Conservation (phyloP, 1,139 yeast species). For the Candida frijolesensis region DNA sequence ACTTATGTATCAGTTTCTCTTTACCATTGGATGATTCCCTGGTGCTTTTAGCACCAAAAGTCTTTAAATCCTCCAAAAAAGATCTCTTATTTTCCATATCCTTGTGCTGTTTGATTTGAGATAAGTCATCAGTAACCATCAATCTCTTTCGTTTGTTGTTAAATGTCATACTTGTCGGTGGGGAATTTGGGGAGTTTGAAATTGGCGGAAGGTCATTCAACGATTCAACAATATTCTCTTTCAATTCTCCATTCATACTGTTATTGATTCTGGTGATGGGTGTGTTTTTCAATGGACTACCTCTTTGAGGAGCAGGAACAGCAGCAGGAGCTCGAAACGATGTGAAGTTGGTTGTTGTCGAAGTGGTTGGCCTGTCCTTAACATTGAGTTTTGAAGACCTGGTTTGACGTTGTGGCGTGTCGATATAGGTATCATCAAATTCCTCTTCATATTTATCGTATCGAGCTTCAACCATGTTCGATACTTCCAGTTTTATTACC, state of each 20-base stretch:
- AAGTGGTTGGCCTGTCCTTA: not conserved
- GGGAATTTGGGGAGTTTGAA: conserved; percentile 8
- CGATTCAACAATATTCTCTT: conserved; percentile 15
- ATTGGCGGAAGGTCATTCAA: not conserved
- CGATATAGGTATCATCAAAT: conserved; percentile 29
- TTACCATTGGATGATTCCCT: no score
- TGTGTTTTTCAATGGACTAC: conserved; percentile 5
- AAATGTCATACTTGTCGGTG: conserved; percentile 12
- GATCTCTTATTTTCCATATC: no score
- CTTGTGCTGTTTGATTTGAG: no score
- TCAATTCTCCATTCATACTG: conserved; percentile 9
- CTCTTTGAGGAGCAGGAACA: not conserved
- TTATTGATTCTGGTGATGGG: conserved; percentile 1
- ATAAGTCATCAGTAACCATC: not conserved
- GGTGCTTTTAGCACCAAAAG: no score
- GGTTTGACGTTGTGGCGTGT: conserved; percentile 21
- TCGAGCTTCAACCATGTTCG: not conserved
- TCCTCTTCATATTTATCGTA: conserved; percentile 24
- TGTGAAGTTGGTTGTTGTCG: conserved; percentile 1
- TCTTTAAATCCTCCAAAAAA: no score
- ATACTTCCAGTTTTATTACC: not conserved
- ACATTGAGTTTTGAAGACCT: not conserved
- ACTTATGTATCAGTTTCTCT: not conserved
- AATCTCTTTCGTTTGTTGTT: conserved; percentile 1
- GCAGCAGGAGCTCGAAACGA: conserved; percentile 3